Base-by-base conservation (phyloP, 345 rosid genomes). In the Ailanthus altissimus region DNA sequence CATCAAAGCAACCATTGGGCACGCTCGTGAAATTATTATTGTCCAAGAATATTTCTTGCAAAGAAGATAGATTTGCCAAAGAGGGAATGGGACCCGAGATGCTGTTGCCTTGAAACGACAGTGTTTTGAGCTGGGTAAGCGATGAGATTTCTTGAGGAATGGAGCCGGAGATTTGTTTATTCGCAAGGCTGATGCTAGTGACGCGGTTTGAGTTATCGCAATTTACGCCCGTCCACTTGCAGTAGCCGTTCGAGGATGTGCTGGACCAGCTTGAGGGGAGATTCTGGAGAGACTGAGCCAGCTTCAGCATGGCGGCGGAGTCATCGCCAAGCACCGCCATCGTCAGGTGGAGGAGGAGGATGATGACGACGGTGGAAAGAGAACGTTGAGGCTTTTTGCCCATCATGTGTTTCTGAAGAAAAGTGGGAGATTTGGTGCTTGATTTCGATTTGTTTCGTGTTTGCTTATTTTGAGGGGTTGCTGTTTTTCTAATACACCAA, bases 31-130 rank as follows among this genome's bases (percentile, higher is more conserved):
- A 95, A 0, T 70, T 77, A 79, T 95, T 95, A 53, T 0, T 0
- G 82, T 82, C 90, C 10, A 95, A 67, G 36, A 47, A 85, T 42
- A 93, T 49, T 7, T 74, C 75, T 67, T 83, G 87, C 21, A 95
- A 85, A 72, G 67, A 78, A 0, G 91, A 25, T 21, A 89, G 89
- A 5, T 80, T 81, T 51, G 96, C 84, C 16, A 95, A 76, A 9
- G 93, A 86, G 3, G 98, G 98, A 18, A 95, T 28, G 25, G 82
- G 23, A 3, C 99, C 98, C 7, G 83, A 20, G 68, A 94, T 86
- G 0, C 72, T 56, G 76, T 94, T 94, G 16, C 36, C 54, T 74
- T 90, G 93, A 26, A 93, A 28, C 62, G 85, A 51, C 32, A 93
- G 67, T 14, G 74, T 47, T 6, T 73, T 77, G 45, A 94, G 97